Evolutionary conservation across 2,329 filamentous ascomycete genomes (phyloP), one percentile per base, ranked within the genome.

Genomic region (Malbranchea cinnamomea): DNA sequence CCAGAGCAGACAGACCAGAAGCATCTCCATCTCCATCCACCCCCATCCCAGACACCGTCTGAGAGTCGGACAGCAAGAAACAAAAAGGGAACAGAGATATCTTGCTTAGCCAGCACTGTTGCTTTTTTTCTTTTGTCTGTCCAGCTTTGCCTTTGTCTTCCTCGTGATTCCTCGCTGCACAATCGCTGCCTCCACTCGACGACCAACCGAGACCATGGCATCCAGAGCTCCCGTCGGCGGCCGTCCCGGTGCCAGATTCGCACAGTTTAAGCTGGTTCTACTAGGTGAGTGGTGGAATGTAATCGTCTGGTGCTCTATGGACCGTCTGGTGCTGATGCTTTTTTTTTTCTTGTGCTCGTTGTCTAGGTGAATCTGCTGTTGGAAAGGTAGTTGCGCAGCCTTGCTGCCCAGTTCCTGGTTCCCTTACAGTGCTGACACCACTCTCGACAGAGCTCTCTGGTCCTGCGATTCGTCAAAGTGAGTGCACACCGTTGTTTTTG

Each of bases 231-330:
- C 68, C 72, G 76, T 74, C 72, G 67, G 67, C 52, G 66, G 63
- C 49, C 65, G 72, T 42, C 67, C 70, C 37, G 68, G 68, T 49
- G 70, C 80, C 60, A 77, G 87, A 51, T 95, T 98, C 60, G 87
- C 89, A 49, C 89, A 98, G 69, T 98, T 98, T 66, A 98, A 98
- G 70, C 72, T 98, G 48, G 89, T 98, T 43, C 68, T 98, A 52
- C 70, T 98, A 42, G 89, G 89, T 95, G 71, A 45, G 78, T 52
- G 40, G 60, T 67, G 52, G 68, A 51, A 29, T 40, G 34, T 34
- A 11, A 12, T 10, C 13, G 4, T 19, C 12, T 22, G 14, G 16
- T 26, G 23, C 20, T 20, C 21, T 31, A 9, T n/a, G n/a, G 17
- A 23, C 20, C 25, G 6, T 15, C 25, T 44, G 46, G 35, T 48